A percentile compares a stretch with the other conserved stretches of the same genome.
phyloP scores from a whole-genome alignment of 2,329 filamentous ascomycete genomes.

The Alternaria rosae region DNA sequence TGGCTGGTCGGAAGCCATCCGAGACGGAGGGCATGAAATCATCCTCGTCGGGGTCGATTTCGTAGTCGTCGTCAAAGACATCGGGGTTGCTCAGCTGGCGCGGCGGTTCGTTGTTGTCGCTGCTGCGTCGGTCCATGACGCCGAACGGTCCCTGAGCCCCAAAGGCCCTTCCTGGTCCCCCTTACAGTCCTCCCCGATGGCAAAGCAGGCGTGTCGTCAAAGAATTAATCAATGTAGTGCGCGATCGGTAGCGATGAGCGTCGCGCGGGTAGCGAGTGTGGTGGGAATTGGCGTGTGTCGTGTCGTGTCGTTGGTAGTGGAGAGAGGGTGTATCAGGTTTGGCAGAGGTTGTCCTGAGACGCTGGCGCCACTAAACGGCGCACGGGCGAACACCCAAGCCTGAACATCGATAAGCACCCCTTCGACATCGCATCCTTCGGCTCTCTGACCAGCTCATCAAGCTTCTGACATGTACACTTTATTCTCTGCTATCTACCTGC shows the following conservation, averaged over 20 bases:
- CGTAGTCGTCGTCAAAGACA: slow-evolving; percentile 60
- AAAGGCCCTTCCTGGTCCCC: slow-evolving; percentile 33
- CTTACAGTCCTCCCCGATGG: slow-evolving; percentile 30
- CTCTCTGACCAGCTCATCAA: slow-evolving; percentile 11
- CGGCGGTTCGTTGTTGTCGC: slow-evolving; percentile 38
- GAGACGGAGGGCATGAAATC: slow-evolving; percentile 54
- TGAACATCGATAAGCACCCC: slow-evolving; percentile 19
- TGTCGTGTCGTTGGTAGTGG: slow-evolving; percentile 31
- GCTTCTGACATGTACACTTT: background rate
- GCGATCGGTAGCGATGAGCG: slow-evolving; percentile 18
- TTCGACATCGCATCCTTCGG: slow-evolving; percentile 15
- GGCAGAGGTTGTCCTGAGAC: slow-evolving; percentile 33
- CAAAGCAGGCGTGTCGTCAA: slow-evolving; percentile 22
- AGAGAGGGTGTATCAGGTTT: slow-evolving; percentile 25
- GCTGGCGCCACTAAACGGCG: slow-evolving; percentile 2
- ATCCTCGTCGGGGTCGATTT: slow-evolving; percentile 50
- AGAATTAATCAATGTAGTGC: slow-evolving; percentile 14
- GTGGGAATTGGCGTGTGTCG: slow-evolving; percentile 26
- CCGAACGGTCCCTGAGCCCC: slow-evolving; percentile 40
- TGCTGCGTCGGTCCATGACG: slow-evolving; percentile 51
- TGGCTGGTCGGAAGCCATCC: slow-evolving; percentile 55
- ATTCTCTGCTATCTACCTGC: background rate
- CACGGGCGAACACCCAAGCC: slow-evolving; percentile 19
- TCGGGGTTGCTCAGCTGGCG: slow-evolving; percentile 47
- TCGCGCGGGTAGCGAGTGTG: slow-evolving; percentile 29